Base-by-base conservation (phyloP, 2,329 filamentous ascomycete species). In the Aspergillus sp. region DNA sequence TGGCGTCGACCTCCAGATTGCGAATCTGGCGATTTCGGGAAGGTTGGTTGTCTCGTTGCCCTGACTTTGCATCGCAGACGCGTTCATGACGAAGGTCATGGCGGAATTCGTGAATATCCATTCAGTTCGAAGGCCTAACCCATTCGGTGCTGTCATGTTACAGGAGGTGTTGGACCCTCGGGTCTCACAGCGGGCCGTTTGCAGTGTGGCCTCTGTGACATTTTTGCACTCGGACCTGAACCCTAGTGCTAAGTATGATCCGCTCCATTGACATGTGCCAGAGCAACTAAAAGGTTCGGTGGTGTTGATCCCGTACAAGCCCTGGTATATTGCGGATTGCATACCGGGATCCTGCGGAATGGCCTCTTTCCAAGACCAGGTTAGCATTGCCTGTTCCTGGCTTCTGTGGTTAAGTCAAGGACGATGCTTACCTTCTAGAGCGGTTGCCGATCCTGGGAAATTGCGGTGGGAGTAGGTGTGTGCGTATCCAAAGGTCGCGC, bases 111-210 rank as follows among this genome's bases (percentile, higher is more conserved):
- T 62, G 13, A 3, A 5, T 2, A 13, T 7, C 1, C 6, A 54
- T 1, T 48, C 54, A 41, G 54, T 57, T 31, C 38, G 30, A 5
- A 66, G 45, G 50, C 7, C n/a, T 25, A 66, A 3, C 23, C 62
- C 64, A 23, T 28, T 43, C 25, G 64, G 64, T 19, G 64, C 62
- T 25, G 54, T 64, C 62, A 66, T 64, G 54, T 62, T 64, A 54
- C 64, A 46, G 45, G 19, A 25, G 9, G 50, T 51, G 9, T n/a
- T 28, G 6, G 25, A 23, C 1, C 38, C n/a, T 25, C 7, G 22
- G 3, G n/a, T 28, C 1, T 57, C 46, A 49, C 62, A 64, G 47
- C 30, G 54, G 30, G 57, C 59, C n/a, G 59, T 22, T 46, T 62
- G 57, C 38, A 66, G 45, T 46, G 59, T 66, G 22, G 48, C 59